Percentiles rank a stretch among this genome's conserved stretches.
Evolutionary conservation across 73 alveolate species (phyloP).

Genomic region (Tetrahymena elliotti): DNA sequence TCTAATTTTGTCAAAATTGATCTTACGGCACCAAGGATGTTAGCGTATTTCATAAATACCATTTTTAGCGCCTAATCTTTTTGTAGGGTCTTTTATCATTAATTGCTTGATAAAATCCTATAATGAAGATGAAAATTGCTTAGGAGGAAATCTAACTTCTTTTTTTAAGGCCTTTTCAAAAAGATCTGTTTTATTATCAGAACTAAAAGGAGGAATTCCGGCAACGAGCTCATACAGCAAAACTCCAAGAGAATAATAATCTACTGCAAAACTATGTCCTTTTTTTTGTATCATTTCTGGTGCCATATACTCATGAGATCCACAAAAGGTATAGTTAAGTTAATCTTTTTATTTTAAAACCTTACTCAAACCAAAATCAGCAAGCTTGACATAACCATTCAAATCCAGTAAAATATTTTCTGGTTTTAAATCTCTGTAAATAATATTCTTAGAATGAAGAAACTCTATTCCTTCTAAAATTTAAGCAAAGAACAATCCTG

Average conservation of each 20-base stretch:
- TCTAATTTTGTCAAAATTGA: slow-evolving; percentile 54
- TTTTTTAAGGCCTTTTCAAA: slow-evolving; percentile 20
- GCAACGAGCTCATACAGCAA: slow-evolving; percentile 52
- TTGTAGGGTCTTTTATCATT: slow-evolving; percentile 62
- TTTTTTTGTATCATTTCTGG: slow-evolving; percentile 57
- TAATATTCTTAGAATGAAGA: slow-evolving; percentile 39
- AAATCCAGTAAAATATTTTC: slow-evolving; percentile 58
- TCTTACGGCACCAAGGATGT: slow-evolving; percentile 80
- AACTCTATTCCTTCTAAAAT: slow-evolving; percentile 45
- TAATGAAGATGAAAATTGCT: slow-evolving; percentile 13
- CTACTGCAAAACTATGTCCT: slow-evolving; percentile 52
- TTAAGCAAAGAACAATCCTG: slow-evolving; percentile 38
- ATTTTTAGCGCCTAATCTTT: slow-evolving; percentile 49
- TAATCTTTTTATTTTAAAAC: slow-evolving; percentile 26
- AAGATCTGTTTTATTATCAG: slow-evolving; percentile 34
- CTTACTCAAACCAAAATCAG: slow-evolving; percentile 60
- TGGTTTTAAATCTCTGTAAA: slow-evolving; percentile 62
- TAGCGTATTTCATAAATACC: slow-evolving; percentile 59
- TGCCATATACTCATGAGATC: slow-evolving; percentile 59
- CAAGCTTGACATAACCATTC: slow-evolving; percentile 46
- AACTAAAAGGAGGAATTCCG: slow-evolving; percentile 65
- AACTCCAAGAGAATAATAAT: slow-evolving; percentile 56
- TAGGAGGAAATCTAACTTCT: slow-evolving; percentile 23
- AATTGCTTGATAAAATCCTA: slow-evolving; percentile 52
- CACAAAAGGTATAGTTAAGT: slow-evolving; percentile 53